Evolutionary conservation across 352 stramenopile genomes (phyloP).

Genomic region (Pythium pyrilobum): DNA sequence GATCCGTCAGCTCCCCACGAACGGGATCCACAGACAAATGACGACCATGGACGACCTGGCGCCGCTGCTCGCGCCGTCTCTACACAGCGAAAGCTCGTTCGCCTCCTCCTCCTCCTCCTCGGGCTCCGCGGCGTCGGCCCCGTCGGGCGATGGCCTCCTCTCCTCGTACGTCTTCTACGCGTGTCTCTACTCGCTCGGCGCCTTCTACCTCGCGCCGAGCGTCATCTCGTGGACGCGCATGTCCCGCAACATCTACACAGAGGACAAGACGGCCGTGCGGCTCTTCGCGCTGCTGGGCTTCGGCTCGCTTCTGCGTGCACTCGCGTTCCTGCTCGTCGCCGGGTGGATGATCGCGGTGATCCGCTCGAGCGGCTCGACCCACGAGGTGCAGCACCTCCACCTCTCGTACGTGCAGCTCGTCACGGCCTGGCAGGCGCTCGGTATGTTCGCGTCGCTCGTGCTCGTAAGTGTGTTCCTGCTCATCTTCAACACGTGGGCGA

Average conservation of each 20-base stretch:
- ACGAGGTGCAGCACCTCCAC: conserved; percentile 43
- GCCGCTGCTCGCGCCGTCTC: not conserved
- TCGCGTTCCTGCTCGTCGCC: conserved; percentile 42
- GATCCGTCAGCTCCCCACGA: not conserved
- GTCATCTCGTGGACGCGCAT: conserved; percentile 30
- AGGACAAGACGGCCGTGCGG: conserved; percentile 44
- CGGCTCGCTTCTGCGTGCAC: conserved; percentile 33
- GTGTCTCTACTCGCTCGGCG: conserved; percentile 43
- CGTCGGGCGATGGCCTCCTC: not conserved
- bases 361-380: conserved; percentile 23
- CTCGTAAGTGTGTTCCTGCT: conserved; percentile 50
- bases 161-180: conserved; percentile 45
- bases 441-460: conserved; percentile 35
- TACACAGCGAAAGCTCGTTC: not conserved
- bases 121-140: not conserved
- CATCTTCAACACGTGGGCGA: conserved; percentile 61
- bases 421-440: conserved; percentile 46
- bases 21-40: not conserved
- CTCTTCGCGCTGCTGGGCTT: conserved; percentile 52
- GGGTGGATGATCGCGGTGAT: conserved; percentile 51
- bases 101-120: not conserved
- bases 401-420: conserved; percentile 56
- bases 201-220: conserved; percentile 40
- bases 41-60: not conserved
- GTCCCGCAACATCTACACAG: conserved; percentile 28